Evolutionary conservation across 257 asterid genomes (phyloP).

Genomic region (Ajuga chamaepitys): DNA sequence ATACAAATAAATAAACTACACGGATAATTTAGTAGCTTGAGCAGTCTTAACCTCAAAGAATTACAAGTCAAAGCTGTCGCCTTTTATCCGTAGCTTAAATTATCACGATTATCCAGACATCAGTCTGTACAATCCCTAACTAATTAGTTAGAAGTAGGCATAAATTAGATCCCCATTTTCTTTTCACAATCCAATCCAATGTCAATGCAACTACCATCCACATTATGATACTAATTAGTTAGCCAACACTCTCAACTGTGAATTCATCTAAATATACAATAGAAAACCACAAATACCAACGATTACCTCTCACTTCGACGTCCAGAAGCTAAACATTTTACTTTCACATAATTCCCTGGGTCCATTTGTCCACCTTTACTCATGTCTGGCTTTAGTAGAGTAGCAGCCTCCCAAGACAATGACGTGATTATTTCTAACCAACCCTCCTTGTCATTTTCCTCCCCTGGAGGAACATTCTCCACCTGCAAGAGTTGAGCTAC

Average conservation of each 20-base stretch:
- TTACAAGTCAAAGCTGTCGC: not conserved
- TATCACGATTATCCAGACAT: not conserved
- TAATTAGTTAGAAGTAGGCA: not conserved
- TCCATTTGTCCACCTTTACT: constrained; percentile 94
- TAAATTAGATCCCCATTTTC: not conserved
- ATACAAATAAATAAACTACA: not conserved
- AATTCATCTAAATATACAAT: not conserved
- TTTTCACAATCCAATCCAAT: not conserved
- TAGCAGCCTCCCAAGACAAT: constrained; percentile 94
- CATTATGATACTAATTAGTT: not conserved
- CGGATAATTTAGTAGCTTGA: not conserved
- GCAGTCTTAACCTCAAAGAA: not conserved
- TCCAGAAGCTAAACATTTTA: constrained; percentile 92
- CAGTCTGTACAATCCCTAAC: not conserved
- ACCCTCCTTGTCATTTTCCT: constrained; percentile 64
- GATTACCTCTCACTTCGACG: constrained; percentile 76
- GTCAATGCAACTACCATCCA: not conserved
- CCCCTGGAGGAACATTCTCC: constrained; percentile 65
- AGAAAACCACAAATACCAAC: constrained; percentile 17
- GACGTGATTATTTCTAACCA: constrained; percentile 88
- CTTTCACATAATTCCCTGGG: constrained; percentile 91
- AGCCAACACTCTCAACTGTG: constrained; percentile 4
- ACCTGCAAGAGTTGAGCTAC: constrained; percentile 89
- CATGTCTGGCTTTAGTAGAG: constrained; percentile 75
- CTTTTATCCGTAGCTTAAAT: not conserved